Percentiles rank a stretch among this genome's conserved stretches.
These are phyloP conservation scores for Cordia subcordata DNA, from an alignment of 257 asterid species.

Conservation along the genomic window DNA sequence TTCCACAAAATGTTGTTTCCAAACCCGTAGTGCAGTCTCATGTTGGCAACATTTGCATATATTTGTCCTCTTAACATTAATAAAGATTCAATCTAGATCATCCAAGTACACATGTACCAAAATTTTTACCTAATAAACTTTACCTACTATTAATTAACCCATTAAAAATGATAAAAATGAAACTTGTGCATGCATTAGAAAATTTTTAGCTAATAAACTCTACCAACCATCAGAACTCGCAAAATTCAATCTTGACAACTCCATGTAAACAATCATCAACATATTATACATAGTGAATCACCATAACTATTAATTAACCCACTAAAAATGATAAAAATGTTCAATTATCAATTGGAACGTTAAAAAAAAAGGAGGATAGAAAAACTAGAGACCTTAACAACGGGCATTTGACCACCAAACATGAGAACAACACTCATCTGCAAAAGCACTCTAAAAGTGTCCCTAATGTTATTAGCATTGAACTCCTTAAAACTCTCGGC, in stretches of 20 bases:
- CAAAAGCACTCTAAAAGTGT: conserved; percentile 69
- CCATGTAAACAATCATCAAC: too few relatives aligned
- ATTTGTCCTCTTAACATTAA: too few relatives aligned
- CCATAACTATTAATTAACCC: background rate
- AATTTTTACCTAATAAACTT: background rate
- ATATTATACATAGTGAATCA: too few relatives aligned
- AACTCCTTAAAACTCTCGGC: conserved; percentile 87
- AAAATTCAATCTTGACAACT: too few relatives aligned
- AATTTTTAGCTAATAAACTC: too few relatives aligned
- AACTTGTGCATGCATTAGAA: too few relatives aligned
- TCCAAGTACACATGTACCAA: background rate
- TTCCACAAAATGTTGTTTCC: too few relatives aligned
- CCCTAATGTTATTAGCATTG: conserved; percentile 75
- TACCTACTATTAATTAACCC: too few relatives aligned
- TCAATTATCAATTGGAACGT: background rate
- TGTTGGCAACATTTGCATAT: too few relatives aligned
- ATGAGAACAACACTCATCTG: conserved; percentile 88
- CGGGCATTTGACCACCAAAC: conserved; percentile 88
- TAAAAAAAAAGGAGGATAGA: background rate
- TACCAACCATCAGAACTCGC: too few relatives aligned
- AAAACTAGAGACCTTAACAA: conserved; percentile 45
- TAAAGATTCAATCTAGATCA: background rate
- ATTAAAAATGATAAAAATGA: too few relatives aligned
- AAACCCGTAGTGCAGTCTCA: too few relatives aligned
- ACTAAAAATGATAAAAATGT: background rate